Percentiles rank a stretch among this genome's conserved stretches.
Conservation (phyloP, 2,329 filamentous ascomycete species). For the Verticillium klebahnii region DNA sequence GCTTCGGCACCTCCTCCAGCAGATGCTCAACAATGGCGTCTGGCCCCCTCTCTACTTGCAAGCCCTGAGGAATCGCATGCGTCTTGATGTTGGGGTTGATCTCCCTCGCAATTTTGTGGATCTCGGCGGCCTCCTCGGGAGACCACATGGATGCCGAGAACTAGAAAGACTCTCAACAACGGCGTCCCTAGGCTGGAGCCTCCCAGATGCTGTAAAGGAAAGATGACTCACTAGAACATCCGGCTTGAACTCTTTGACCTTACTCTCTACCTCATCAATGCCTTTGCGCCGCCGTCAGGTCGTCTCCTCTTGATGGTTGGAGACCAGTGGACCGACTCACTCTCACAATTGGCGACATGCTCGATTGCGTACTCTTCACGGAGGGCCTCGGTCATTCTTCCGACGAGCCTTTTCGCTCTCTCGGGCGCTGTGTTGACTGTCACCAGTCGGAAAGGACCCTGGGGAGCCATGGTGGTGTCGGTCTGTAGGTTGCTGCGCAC, state of each 20-base stretch:
- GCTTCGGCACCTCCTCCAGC: constrained; percentile 31
- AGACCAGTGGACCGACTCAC: constrained; percentile 30
- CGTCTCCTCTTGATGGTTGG: neutral
- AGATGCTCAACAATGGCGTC: constrained; percentile 52
- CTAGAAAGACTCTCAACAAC: constrained; percentile 22
- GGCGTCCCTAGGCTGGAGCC: neutral
- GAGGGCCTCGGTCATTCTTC: constrained; percentile 54
- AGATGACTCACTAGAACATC: constrained; percentile 20
- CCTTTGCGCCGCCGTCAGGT: constrained; percentile 21
- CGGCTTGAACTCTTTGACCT: constrained; percentile 34
- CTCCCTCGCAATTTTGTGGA: constrained; percentile 36
- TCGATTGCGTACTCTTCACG: constrained; percentile 61
- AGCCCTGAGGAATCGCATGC: constrained; percentile 47
- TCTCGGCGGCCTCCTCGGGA: constrained; percentile 39
- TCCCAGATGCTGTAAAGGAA: neutral
- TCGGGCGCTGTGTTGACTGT: constrained; percentile 67
- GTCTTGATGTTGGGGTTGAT: constrained; percentile 43
- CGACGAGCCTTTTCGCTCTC: constrained; percentile 57
- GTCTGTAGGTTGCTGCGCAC: neutral
- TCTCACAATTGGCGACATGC: constrained; percentile 57
- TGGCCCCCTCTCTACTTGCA: constrained; percentile 48
- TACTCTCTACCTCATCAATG: constrained; percentile 51
- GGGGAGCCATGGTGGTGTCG: constrained; percentile 23
- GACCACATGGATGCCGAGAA: constrained; percentile 57
- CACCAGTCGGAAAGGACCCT: constrained; percentile 58